Percentiles rank a stretch among this genome's conserved stretches.
These are phyloP conservation scores for Mycena sp. DNA, from an alignment of 1,284 basidiomycete species.

Conservation along the genomic window DNA sequence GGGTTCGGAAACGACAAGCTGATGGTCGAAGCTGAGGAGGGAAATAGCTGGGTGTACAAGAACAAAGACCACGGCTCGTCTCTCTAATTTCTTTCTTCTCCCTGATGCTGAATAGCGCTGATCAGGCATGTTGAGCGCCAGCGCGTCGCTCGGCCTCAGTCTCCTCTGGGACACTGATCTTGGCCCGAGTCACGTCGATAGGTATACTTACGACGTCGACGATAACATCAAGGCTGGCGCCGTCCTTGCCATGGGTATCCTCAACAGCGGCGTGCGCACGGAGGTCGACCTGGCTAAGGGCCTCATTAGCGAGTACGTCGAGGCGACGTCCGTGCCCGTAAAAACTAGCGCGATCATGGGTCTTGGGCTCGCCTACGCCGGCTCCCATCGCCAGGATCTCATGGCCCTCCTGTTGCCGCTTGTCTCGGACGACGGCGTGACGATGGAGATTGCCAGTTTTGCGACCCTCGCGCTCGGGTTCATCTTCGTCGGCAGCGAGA, in stretches of 20 bases:
- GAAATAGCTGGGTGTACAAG: constrained; percentile 99
- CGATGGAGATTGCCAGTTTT: constrained; percentile 92
- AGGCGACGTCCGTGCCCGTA: constrained; percentile 86
- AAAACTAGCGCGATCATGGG: constrained; percentile 92
- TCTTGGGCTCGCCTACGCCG: constrained; percentile 94
- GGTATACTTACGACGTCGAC: constrained; percentile 96
- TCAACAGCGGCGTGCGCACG: constrained; percentile 90
- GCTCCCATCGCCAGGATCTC: constrained; percentile 91
- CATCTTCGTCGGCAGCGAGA: constrained; percentile 94
- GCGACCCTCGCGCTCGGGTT: constrained; percentile 93
- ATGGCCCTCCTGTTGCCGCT: constrained; percentile 82
- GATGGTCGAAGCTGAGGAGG: constrained; percentile 96
- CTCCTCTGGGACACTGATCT: constrained; percentile 97
- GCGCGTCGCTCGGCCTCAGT: constrained; percentile 93
- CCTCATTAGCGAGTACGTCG: constrained; percentile 91
- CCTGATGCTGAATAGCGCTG: too few relatives aligned
- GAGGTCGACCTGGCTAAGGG: constrained; percentile 96
- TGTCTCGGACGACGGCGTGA: constrained; percentile 81
- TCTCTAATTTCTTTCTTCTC: too few relatives aligned
- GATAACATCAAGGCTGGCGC: constrained; percentile 99
- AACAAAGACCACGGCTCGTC: constrained; percentile 93
- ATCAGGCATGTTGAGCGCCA: constrained; percentile 95
- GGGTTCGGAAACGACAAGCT: constrained; percentile 99
- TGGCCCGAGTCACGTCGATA: constrained; percentile 95
- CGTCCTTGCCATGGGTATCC: constrained; percentile 92